Percentiles rank a stretch among this genome's conserved stretches.
These are phyloP conservation scores for Rossbeevera mucosa DNA, from an alignment of 768 basidiomycete species.

Conservation along the genomic window DNA sequence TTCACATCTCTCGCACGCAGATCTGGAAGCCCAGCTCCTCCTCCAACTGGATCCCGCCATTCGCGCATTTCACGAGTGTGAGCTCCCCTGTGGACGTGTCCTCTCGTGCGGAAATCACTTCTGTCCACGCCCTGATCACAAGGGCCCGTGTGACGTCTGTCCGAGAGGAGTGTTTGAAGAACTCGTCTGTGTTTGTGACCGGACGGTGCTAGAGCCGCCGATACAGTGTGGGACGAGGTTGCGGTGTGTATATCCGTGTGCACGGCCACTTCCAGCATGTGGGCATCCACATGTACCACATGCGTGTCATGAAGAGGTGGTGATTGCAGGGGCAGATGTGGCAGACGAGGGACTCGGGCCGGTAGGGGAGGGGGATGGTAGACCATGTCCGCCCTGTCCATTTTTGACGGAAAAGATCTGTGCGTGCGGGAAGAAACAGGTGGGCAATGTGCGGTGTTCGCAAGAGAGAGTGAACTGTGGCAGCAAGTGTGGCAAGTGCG, in stretches of 20 bases:
- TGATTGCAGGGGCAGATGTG: conserved; percentile 26
- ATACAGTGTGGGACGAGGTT: conserved; percentile 83
- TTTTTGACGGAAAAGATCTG: conserved; percentile 75
- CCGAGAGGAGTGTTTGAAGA: conserved; percentile 90
- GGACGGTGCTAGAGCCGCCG: conserved; percentile 85
- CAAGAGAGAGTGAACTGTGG: conserved; percentile 81
- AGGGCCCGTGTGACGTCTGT: conserved; percentile 77
- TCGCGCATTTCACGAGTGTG: conserved; percentile 78
- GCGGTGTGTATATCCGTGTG: conserved; percentile 76
- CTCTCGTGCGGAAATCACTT: conserved; percentile 73
- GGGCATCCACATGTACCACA: conserved; percentile 80
- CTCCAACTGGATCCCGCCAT: conserved; percentile 44
- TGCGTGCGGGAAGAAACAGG: conserved; percentile 81
- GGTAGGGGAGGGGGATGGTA: neutral
- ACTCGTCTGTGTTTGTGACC: conserved; percentile 78
- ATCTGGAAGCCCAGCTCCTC: conserved; percentile 27
- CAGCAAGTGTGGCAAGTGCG: conserved; percentile 68
- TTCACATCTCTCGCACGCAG: conserved; percentile 3
- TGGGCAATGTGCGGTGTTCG: conserved; percentile 81
- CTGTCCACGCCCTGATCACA: conserved; percentile 81
- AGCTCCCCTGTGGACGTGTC: conserved; percentile 69
- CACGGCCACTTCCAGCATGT: conserved; percentile 62
- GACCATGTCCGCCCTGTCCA: conserved; percentile 79
- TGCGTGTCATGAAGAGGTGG: conserved; percentile 70
- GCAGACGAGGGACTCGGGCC: conserved; percentile 22